A percentile compares a stretch with the other conserved stretches of the same genome.
These are phyloP conservation scores for Zanthoxylum bungeanum DNA, from an alignment of 345 rosid genomes.

Conservation along the genomic window DNA sequence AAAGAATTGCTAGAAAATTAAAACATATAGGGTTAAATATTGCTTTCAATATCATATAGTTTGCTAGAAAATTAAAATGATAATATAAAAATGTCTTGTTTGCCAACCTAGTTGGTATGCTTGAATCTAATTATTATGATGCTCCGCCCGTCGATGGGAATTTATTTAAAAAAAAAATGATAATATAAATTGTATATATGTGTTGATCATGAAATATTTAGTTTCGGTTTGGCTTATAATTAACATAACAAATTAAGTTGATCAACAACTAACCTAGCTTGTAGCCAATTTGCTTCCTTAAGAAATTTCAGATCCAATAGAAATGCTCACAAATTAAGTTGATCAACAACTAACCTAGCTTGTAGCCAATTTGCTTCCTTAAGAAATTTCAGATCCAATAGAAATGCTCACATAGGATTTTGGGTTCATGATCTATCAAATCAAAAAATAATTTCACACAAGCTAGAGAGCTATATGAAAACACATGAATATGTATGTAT, in stretches of 20 bases:
- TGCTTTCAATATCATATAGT: not conserved
- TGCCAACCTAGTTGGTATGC: too few species aligned
- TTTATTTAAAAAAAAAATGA: too few species aligned
- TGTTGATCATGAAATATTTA: not conserved
- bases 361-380: not conserved
- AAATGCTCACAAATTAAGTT: too few species aligned
- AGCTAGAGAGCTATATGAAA: not conserved
- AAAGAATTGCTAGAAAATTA: not conserved
- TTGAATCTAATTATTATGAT: too few species aligned
- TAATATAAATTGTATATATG: not conserved
- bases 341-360: not conserved
- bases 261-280: too few species aligned
- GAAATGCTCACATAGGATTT: conserved; percentile 11
- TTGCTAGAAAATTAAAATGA: not conserved
- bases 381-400: conserved; percentile 19
- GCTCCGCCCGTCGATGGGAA: too few species aligned
- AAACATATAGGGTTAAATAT: not conserved
- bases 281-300: too few species aligned
- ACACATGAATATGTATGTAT: too few species aligned
- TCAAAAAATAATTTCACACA: not conserved
- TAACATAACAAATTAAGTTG: too few species aligned
- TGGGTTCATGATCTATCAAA: not conserved
- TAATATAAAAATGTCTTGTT: too few species aligned
- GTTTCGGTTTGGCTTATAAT: conserved; percentile 6
- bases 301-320: too few species aligned